Conservation (phyloP, 345 rosid species). For the Arabis hirsuta region DNA sequence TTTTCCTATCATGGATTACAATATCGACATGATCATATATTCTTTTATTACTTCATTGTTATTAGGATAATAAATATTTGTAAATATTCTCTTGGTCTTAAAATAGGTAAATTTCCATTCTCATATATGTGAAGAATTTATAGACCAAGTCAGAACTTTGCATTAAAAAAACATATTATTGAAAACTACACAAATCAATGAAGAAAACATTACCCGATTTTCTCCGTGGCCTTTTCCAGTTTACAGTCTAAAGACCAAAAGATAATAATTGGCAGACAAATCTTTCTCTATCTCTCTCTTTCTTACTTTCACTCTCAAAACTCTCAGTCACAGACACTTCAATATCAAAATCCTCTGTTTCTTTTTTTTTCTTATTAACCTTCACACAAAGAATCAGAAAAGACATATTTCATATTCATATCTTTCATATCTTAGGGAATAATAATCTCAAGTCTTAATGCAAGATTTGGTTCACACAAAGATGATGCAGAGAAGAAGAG, state of each 20-base stretch:
- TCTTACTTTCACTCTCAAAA: conserved; percentile 6
- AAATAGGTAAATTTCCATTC: background rate
- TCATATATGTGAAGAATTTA: background rate
- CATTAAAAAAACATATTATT: conserved; percentile 6
- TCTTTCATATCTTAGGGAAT: too few species aligned
- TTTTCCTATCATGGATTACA: background rate
- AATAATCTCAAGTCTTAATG: conserved; percentile 4
- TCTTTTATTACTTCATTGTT: background rate
- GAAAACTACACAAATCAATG: conserved; percentile 24
- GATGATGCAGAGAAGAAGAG: conserved; percentile 48
- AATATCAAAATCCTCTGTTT: conserved; percentile 31
- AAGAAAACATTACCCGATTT: conserved; percentile 20
- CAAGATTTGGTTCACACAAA: conserved; percentile 31
- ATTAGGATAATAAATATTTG: background rate
- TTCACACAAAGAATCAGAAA: conserved; percentile 21
- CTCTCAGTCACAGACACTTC: conserved; percentile 35
- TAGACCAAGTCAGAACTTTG: background rate
- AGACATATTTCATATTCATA: conserved; percentile 6
- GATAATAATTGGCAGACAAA: conserved; percentile 43
- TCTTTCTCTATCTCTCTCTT: conserved; percentile 26
- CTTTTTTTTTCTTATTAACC: conserved; percentile 24
- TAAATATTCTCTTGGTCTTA: background rate
- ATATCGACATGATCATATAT: background rate
- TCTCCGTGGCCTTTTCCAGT: conserved; percentile 33
- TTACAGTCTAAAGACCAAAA: conserved; percentile 34